Base-by-base conservation (phyloP, 108 stramenopile genomes). In the Cyclotella sp. region DNA sequence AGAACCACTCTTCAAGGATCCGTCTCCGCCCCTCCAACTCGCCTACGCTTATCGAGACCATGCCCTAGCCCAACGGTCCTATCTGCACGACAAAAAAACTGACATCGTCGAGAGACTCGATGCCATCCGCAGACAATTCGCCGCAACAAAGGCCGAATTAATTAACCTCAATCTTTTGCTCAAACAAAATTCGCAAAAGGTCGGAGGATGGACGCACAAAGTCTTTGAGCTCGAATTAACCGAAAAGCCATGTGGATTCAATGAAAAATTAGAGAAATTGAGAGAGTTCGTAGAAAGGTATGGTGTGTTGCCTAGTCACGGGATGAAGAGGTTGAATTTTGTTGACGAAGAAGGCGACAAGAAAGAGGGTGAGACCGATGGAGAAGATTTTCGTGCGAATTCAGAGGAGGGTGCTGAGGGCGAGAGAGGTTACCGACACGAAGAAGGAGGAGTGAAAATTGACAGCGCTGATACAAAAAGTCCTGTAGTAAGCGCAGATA, bases 181-280 rank as follows among this genome's bases (percentile, higher is more conserved):
- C 24, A 68, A 61, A 34, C 15, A 41, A 14, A 72, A 60, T 59
- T 73, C 79, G 28, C 51, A 72, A 63, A 80, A 49, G 62, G 49
- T 73, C 46, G 67, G 79, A 63, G 24, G 46, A 41, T 80, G 79
- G 79, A 80, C 72, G 9, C 72, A 72, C 18, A 80, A 73, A 44
- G 79, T 80, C 40, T 80, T 80, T 60, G 72, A 80, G 15, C 65
- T 80, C 29, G 79, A 80, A 46, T 46, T 80, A 44, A 34, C 28
- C 7, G 79, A 80, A 21, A 49, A 55, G 45, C 52, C 52, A 14
- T 80, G 79, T 60, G 28, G 65, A 3, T 80, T 63, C 58, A 80
- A 80, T 72, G 67, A 66, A 16, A 80, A 80, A 46, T 30, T 80
- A 15, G 60, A 41, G 18, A 73, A 30, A 45, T 53, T 80, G 18